Conservation (phyloP, 257 asterid species). For the Cinchona pubescens region DNA sequence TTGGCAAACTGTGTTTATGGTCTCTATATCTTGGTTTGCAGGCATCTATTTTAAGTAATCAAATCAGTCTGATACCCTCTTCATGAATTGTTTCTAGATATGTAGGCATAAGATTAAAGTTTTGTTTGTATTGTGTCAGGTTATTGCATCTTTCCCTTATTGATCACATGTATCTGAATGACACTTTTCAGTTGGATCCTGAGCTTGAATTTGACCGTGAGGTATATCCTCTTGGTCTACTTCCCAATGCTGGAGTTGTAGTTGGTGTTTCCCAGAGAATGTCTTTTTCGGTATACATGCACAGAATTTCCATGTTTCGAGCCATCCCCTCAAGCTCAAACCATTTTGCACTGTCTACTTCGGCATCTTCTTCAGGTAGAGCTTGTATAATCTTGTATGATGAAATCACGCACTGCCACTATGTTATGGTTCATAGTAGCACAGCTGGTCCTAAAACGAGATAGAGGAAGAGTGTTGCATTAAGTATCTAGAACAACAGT, state of each 20-base stretch:
- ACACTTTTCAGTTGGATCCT: conserved; percentile 79
- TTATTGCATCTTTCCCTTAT: conserved; percentile 22
- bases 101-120: background rate
- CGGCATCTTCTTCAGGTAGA: conserved; percentile 99
- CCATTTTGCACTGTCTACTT: conserved; percentile 93
- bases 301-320: conserved; percentile 99
- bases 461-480: background rate
- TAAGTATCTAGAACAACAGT: background rate
- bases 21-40: background rate
- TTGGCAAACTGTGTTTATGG: background rate
- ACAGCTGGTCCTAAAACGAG: background rate
- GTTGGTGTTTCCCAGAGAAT: conserved; percentile 99
- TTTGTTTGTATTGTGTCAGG: background rate
- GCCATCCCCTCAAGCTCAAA: conserved; percentile 98
- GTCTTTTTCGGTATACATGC: conserved; percentile 95
- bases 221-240: conserved; percentile 97
- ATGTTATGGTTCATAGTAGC: background rate
- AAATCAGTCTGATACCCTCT: background rate
- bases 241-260: conserved; percentile 95
- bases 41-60: background rate
- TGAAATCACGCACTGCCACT: background rate
- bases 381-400: background rate
- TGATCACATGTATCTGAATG: conserved; percentile 20
- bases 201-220: conserved; percentile 99
- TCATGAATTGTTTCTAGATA: background rate